A percentile compares a stretch with the other conserved stretches of the same genome.
These are phyloP conservation scores for Castanea sativa DNA, from an alignment of 306 rosid genomes.

Conservation along the genomic window DNA sequence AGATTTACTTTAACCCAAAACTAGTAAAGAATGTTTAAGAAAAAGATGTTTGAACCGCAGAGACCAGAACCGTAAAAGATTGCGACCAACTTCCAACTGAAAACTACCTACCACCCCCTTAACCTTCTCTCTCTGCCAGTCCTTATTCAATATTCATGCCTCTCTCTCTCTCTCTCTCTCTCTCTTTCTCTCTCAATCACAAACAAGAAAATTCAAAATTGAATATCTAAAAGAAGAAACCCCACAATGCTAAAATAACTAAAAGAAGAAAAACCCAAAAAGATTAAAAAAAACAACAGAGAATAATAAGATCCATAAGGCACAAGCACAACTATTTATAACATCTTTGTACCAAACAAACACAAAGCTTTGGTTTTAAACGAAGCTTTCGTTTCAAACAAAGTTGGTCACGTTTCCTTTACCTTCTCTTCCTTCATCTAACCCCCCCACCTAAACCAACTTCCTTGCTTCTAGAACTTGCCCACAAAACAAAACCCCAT, in stretches of 20 bases:
- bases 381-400: not conserved
- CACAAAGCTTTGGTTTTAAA: not conserved
- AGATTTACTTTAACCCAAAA: no score
- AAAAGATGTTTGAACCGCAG: no score
- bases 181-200: not conserved
- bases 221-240: no score
- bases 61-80: no score
- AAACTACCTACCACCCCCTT: constrained; percentile 36
- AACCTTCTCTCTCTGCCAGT: not conserved
- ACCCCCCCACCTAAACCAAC: not conserved
- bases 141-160: not conserved
- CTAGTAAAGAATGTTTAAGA: not conserved
- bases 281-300: not conserved
- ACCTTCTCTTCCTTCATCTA: constrained; percentile 23
- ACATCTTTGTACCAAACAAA: constrained; percentile 29
- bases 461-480: not conserved
- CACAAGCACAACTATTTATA: not conserved
- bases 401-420: constrained; percentile 29
- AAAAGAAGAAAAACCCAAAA: not conserved
- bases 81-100: constrained; percentile 35
- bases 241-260: not conserved
- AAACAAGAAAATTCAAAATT: not conserved
- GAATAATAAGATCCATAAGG: no score
- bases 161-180: no score
- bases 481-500: constrained; percentile 1